Conservation (phyloP, 306 rosid species). For the Trifolium dubium region DNA sequence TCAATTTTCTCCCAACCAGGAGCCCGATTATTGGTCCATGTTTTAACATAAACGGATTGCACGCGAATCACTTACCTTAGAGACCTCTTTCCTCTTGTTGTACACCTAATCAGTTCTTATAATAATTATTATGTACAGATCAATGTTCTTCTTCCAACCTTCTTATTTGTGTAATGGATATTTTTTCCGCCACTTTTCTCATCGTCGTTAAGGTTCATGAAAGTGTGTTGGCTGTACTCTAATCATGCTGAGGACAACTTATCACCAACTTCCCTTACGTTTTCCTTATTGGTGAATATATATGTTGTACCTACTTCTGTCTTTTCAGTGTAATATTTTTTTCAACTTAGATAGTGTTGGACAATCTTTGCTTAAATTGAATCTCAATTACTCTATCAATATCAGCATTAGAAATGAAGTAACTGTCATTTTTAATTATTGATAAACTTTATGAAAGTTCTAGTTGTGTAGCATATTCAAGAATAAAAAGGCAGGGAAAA, state of each 20-base stretch:
- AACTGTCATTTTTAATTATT: not conserved
- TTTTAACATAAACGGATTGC: constrained; percentile 27
- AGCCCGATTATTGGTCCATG: constrained; percentile 37
- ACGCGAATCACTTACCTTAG: constrained; percentile 32
- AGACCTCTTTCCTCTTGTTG: constrained; percentile 34
- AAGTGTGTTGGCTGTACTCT: not conserved
- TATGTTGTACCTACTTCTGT: constrained; percentile 10
- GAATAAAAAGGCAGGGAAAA: not conserved
- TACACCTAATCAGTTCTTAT: constrained; percentile 27
- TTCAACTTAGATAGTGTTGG: not conserved
- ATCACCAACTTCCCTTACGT: not conserved
- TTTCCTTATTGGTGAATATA: not conserved
- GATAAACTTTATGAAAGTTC: too few relatives aligned
- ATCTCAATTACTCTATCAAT: not conserved
- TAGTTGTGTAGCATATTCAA: not conserved
- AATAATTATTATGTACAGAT: constrained; percentile 44
- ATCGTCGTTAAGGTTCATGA: constrained; percentile 11
- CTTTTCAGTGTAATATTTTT: not conserved
- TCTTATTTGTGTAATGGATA: constrained; percentile 16
- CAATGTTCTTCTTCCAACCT: constrained; percentile 22
- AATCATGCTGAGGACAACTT: not conserved
- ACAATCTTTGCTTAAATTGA: not conserved
- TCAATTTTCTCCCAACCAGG: constrained; percentile 52
- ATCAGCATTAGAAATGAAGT: not conserved
- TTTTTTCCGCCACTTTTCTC: constrained; percentile 17